phyloP scores from a whole-genome alignment of 305 asterid genomes.

The Galium porrigens region DNA sequence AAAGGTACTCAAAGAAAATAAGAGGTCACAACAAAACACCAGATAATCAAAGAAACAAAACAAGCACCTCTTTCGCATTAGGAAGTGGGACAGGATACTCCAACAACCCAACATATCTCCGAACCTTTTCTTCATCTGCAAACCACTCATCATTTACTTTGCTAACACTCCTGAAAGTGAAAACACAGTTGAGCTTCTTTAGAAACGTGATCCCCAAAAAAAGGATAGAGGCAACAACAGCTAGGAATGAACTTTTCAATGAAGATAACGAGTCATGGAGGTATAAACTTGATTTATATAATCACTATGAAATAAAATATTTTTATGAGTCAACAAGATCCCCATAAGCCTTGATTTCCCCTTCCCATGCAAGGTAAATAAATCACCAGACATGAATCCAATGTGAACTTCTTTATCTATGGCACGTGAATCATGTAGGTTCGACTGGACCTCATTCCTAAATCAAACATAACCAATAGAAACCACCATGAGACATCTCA shows the following conservation, averaged over 20 bases:
- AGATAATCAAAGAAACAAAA: conserved; percentile 4
- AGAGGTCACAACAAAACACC: neutral
- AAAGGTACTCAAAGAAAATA: neutral
- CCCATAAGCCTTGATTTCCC: neutral
- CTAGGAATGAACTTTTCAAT: neutral
- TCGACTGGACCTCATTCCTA: neutral
- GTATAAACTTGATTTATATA: neutral
- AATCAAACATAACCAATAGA: neutral
- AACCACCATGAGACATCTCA: conserved; percentile 23
- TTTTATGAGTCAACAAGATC: neutral
- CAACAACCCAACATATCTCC: conserved; percentile 21
- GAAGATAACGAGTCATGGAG: neutral
- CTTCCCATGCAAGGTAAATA: neutral
- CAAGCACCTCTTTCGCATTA: conserved; percentile 52
- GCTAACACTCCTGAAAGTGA: conserved; percentile 75
- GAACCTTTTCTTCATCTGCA: conserved; percentile 21
- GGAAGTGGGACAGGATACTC: conserved; percentile 18
- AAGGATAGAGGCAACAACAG: neutral
- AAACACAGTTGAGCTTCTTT: conserved; percentile 21
- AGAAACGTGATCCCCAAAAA: neutral
- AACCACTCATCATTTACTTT: conserved; percentile 24
- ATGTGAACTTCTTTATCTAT: neutral
- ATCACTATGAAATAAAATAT: neutral
- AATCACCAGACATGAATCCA: neutral
- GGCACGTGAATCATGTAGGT: neutral